These are phyloP conservation scores for Massospora cicadina DNA, from an alignment of 371 early-diverging fungal genomes.

Conservation along the genomic window DNA sequence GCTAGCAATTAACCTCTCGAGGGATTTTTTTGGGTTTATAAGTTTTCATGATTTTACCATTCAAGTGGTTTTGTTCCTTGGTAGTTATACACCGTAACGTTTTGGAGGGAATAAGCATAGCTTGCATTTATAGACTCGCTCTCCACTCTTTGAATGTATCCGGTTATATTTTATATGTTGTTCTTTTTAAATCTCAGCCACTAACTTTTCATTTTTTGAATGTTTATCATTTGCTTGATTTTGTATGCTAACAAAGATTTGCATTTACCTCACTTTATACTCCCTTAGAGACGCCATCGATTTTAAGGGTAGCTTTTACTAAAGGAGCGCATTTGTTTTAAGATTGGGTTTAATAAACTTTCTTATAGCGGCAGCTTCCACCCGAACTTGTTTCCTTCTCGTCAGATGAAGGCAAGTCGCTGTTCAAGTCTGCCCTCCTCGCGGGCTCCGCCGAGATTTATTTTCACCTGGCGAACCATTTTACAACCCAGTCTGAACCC, in stretches of 20 bases:
- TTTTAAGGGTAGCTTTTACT: background rate
- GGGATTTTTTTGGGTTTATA: background rate
- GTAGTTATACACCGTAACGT: background rate
- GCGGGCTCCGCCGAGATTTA: constrained; percentile 68
- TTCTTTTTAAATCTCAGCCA: background rate
- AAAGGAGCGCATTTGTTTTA: background rate
- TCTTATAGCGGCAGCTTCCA: constrained; percentile 25
- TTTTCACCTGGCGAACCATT: constrained; percentile 69
- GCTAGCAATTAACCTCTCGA: background rate
- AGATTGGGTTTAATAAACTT: background rate
- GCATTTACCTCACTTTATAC: background rate
- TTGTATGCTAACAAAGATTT: background rate
- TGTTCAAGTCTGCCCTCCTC: constrained; percentile 60
- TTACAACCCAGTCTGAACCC: constrained; percentile 80
- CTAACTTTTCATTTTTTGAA: background rate
- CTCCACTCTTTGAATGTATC: background rate
- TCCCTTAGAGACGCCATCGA: background rate
- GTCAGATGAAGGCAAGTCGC: constrained; percentile 48
- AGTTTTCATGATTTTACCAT: background rate
- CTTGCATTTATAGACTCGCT: background rate
- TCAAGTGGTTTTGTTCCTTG: background rate
- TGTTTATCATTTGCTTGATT: background rate
- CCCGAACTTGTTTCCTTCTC: constrained; percentile 53
- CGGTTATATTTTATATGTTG: background rate
- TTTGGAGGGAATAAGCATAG: background rate